Percentiles rank a stretch among this genome's conserved stretches.
phyloP scores from a whole-genome alignment of 805 yeast species.

The Candida pseudofarinosa region DNA sequence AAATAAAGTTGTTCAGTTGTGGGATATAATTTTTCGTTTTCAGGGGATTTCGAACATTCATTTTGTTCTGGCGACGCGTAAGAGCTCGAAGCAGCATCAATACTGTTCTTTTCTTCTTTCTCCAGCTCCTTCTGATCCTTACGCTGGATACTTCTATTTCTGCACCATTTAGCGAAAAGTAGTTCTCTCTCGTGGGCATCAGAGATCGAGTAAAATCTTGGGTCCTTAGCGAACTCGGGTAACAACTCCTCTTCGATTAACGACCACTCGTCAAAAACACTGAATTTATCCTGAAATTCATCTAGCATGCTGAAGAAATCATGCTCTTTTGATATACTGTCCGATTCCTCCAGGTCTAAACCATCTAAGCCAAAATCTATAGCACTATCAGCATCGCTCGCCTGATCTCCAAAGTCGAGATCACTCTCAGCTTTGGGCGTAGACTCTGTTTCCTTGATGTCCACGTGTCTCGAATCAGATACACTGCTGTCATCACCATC shows the following conservation, averaged over 20 bases:
- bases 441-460: slow-evolving; percentile 2
- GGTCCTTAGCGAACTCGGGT: slow-evolving; percentile 20
- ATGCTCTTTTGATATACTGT: slow-evolving; percentile 1
- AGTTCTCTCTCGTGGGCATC: slow-evolving; percentile 16
- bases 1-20: slow-evolving; percentile 18
- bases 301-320: slow-evolving; percentile 26
- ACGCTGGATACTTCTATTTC: neutral
- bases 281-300: slow-evolving; percentile 18
- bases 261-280: slow-evolving; percentile 35
- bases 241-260: slow-evolving; percentile 34
- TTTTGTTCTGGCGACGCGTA: slow-evolving; percentile 2
- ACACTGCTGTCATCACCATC: neutral
- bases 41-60: slow-evolving; percentile 1
- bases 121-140: slow-evolving; percentile 1
- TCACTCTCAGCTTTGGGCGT: slow-evolving; percentile 5
- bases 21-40: slow-evolving; percentile 13
- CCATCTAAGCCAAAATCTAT: neutral
- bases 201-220: slow-evolving; percentile 25
- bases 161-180: slow-evolving; percentile 25
- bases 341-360: neutral
- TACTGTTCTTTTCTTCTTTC: neutral
- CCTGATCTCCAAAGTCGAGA: neutral
- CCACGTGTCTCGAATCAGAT: slow-evolving; percentile 1
- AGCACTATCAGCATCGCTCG: neutral
- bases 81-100: neutral